phyloP scores from a whole-genome alignment of 345 rosid species.

The Moringa oleifera region DNA sequence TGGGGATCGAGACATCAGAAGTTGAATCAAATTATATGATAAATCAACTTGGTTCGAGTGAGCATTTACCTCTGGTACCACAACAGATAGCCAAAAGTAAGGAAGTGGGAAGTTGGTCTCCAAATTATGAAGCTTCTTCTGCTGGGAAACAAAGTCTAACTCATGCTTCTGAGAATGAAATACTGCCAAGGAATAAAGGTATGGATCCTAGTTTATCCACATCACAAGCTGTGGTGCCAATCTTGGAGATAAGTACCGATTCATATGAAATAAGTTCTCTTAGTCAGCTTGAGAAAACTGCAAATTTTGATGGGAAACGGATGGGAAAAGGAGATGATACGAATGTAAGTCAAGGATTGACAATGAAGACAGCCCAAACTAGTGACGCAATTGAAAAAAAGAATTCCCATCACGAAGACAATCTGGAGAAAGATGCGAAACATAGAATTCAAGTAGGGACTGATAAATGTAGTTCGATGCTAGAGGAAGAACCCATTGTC shows the following conservation, averaged over 20 bases:
- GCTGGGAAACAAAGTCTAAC: background rate
- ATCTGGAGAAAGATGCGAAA: slow-evolving; percentile 15
- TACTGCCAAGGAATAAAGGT: background rate
- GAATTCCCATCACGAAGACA: slow-evolving; percentile 21
- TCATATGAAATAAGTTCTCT: background rate
- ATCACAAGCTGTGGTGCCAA: slow-evolving; percentile 8
- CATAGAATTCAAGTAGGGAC: slow-evolving; percentile 13
- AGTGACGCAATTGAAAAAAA: slow-evolving; percentile 6
- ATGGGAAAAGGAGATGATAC: background rate
- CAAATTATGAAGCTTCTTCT: slow-evolving; percentile 10
- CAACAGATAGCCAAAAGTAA: slow-evolving; percentile 15
- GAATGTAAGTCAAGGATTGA: slow-evolving; percentile 15
- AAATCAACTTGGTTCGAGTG: slow-evolving; percentile 16
- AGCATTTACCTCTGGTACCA: slow-evolving; percentile 8
- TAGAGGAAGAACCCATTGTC: slow-evolving; percentile 44
- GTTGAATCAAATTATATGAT: slow-evolving; percentile 10
- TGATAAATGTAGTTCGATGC: slow-evolving; percentile 9
- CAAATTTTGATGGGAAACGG: slow-evolving; percentile 11
- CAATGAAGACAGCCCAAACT: slow-evolving; percentile 9
- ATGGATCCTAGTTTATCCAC: slow-evolving; percentile 8
- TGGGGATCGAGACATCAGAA: slow-evolving; percentile 26
- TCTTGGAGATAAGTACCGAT: background rate
- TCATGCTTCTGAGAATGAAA: slow-evolving; percentile 3
- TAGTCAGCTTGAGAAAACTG: background rate
- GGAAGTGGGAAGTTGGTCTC: slow-evolving; percentile 14